Base-by-base conservation (phyloP, 148 eudicot genomes). In the Salicornia ramosissima region DNA sequence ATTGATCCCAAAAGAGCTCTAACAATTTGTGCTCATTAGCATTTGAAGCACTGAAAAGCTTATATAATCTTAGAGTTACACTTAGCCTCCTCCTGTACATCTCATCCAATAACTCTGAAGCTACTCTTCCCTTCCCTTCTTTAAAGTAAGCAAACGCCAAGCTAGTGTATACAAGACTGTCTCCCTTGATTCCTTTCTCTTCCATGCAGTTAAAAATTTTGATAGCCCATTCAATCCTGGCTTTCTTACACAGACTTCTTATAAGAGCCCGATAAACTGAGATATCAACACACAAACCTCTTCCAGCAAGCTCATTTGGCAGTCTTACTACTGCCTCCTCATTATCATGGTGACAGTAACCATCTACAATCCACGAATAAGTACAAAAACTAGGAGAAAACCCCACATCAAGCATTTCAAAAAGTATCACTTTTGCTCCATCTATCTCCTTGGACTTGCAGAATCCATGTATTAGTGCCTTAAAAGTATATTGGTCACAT, bases 291-390 rank as follows among this genome's bases (percentile, higher is more conserved):
- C 70, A 77, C 34, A 76, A 29, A 55, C 96, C 96, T 76, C 77
- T 83, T 43, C 64, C 70, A 34, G 68, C 75, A 70, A 86, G 81
- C 70, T 90, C 96, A 36, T 75, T 82, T 8, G 79, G 88, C 66
- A 90, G 78, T 67, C 75, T 78, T 64, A 77, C 71, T 55, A 84
- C 56, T 34, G 79, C 88, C 61, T 90, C 90, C 33, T 84, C 94
- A 51, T 86, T 81, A 61, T 69, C 71, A 71, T 68, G 78, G 56
- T 65, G 12, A 74, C 96, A 93, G 62, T 84, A 90, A 56, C 83
- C 78, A 80, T 88, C 98, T 47, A 93, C 92, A 51, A 93, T 81
- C 95, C 95, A 93, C 5, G 90, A 83, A 77, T 83, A 93, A 45
- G 81, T 80, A 69, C 79, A 86, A 69, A 76, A 88, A 80, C 86